Percentiles rank a stretch among this genome's conserved stretches.
phyloP scores from a whole-genome alignment of 805 yeast species.

The Nakazawaea peltata region DNA sequence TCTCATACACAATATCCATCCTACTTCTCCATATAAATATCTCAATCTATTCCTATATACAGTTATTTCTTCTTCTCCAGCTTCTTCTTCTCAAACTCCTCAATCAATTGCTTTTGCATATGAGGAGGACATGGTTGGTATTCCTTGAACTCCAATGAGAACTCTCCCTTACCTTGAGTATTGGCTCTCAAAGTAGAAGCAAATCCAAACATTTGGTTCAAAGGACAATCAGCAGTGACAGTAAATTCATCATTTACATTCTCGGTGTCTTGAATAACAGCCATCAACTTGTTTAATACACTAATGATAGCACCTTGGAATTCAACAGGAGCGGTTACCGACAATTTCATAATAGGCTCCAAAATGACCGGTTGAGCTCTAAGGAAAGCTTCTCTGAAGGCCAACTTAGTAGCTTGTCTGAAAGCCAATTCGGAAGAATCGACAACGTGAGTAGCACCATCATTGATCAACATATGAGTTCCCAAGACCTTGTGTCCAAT shows the following conservation, averaged over 20 bases:
- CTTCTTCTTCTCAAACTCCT: constrained; percentile 63
- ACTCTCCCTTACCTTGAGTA: constrained; percentile 99
- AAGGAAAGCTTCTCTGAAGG: constrained; percentile 86
- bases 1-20: too few relatives aligned
- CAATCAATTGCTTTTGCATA: constrained; percentile 83
- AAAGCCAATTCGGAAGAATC: constrained; percentile 96
- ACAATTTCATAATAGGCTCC: constrained; percentile 94
- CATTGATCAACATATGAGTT: constrained; percentile 86
- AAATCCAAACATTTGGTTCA: constrained; percentile 93
- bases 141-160: constrained; percentile 87
- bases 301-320: constrained; percentile 94
- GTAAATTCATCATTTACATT: constrained; percentile 93
- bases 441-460: constrained; percentile 96
- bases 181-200: constrained; percentile 93
- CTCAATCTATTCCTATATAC: constrained; percentile 1
- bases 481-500: constrained; percentile 93
- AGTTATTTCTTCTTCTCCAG: constrained; percentile 23
- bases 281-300: constrained; percentile 83
- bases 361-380: constrained; percentile 78
- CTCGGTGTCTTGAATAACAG: constrained; percentile 89
- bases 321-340: constrained; percentile 91
- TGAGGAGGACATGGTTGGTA: constrained; percentile 89
- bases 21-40: constrained; percentile 1
- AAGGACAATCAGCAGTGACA: constrained; percentile 90
- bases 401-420: constrained; percentile 85